Percentiles rank a stretch among this genome's conserved stretches.
Evolutionary conservation across 1,284 basidiomycete species (phyloP).

Genomic region (Tilletia horrida): DNA sequence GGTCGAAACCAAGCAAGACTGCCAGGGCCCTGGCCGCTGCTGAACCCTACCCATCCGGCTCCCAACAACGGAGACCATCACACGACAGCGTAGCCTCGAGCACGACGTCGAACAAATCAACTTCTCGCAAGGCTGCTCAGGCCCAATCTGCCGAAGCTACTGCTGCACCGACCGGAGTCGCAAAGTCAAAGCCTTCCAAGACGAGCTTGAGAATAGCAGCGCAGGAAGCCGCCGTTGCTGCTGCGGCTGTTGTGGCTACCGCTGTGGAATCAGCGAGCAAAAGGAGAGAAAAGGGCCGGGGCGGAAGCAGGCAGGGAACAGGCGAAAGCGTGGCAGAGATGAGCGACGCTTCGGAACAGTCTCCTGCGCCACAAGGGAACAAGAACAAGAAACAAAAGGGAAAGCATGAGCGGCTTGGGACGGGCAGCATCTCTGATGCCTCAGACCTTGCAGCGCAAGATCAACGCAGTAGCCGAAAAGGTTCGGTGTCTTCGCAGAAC

Average conservation of each 20-base stretch:
- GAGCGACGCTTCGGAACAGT: too few species aligned
- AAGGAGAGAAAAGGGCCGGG: neutral
- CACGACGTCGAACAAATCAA: neutral
- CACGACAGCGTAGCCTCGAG: neutral
- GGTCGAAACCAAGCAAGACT: slow-evolving; percentile 9
- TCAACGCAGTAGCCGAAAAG: too few species aligned
- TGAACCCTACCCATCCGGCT: neutral
- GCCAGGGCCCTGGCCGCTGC: neutral
- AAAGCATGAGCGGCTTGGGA: too few species aligned
- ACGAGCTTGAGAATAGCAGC: neutral
- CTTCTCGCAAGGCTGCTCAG: neutral
- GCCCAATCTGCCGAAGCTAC: neutral
- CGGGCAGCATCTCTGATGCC: too few species aligned
- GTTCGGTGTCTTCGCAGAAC: too few species aligned
- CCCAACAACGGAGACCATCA: neutral
- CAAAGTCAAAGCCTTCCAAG: slow-evolving; percentile 2
- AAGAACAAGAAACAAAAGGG: too few species aligned
- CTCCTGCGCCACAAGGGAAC: too few species aligned
- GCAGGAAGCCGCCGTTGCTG: too few species aligned
- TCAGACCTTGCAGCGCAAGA: too few species aligned
- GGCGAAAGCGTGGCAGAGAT: neutral
- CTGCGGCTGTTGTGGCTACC: too few species aligned
- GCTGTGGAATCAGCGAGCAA: too few species aligned
- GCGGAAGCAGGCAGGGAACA: neutral
- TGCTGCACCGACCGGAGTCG: neutral